Conservation (phyloP, 2,329 filamentous ascomycete species). For the Ophiostoma fasciatum region DNA sequence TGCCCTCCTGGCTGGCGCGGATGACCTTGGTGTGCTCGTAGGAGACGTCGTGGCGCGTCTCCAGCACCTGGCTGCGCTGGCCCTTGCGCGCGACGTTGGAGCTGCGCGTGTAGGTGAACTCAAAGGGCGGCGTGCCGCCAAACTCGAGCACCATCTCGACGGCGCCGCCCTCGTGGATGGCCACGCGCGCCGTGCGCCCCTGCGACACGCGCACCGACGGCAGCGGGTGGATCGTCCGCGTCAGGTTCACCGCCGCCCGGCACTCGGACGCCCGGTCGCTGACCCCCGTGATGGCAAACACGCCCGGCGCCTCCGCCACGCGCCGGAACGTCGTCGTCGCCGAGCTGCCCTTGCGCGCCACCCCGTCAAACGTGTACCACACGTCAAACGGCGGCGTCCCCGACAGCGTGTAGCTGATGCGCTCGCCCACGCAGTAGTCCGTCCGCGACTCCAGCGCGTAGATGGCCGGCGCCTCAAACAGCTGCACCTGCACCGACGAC, state of each 20-base stretch:
- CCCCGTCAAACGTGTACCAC: slow-evolving; percentile 75
- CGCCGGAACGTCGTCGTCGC: slow-evolving; percentile 76
- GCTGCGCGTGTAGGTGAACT: slow-evolving; percentile 91
- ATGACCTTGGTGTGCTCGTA: slow-evolving; percentile 70
- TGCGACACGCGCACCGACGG: slow-evolving; percentile 83
- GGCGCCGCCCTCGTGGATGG: slow-evolving; percentile 93
- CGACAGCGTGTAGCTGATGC: slow-evolving; percentile 80
- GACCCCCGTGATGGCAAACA: slow-evolving; percentile 74
- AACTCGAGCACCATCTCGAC: slow-evolving; percentile 92
- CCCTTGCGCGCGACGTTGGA: slow-evolving; percentile 66
- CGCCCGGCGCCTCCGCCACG: slow-evolving; percentile 79
- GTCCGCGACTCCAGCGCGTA: slow-evolving; percentile 69
- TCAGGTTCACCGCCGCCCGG: slow-evolving; percentile 61
- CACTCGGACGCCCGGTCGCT: slow-evolving; percentile 83
- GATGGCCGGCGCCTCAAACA: slow-evolving; percentile 86
- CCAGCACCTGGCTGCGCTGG: slow-evolving; percentile 65
- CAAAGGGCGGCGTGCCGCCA: slow-evolving; percentile 87
- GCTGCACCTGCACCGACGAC: slow-evolving; percentile 74
- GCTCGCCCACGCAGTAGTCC: slow-evolving; percentile 92
- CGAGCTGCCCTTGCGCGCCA: slow-evolving; percentile 63
- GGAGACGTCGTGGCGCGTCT: slow-evolving; percentile 78
- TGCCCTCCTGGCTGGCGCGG: slow-evolving; percentile 81
- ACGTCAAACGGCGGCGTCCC: slow-evolving; percentile 88
- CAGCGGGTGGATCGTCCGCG: slow-evolving; percentile 78
- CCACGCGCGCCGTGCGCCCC: slow-evolving; percentile 64